These are phyloP conservation scores for Pseudevernia furfuracea DNA, from an alignment of 495 filamentous ascomycete genomes.

Conservation along the genomic window DNA sequence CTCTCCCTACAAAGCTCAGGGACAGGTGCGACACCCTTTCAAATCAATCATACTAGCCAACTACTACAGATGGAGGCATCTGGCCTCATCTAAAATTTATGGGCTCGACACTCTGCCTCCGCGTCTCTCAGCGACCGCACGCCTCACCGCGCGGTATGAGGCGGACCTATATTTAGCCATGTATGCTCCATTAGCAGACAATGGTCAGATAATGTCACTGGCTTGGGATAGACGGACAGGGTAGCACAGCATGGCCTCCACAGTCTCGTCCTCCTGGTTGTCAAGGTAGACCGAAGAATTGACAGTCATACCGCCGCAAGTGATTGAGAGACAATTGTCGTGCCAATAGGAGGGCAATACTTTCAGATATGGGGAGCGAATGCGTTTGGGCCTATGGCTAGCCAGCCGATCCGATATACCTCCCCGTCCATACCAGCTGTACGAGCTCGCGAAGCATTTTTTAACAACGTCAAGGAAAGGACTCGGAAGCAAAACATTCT, in stretches of 20 bases:
- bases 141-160: neutral
- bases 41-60: neutral
- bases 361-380: neutral
- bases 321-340: neutral
- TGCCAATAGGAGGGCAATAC: neutral
- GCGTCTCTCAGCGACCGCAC: neutral
- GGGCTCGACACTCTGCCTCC: neutral
- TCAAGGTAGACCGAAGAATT: neutral
- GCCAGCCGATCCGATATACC: neutral
- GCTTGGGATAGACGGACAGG: neutral
- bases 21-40: neutral
- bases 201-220: neutral
- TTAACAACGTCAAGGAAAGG: neutral
- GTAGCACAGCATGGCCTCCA: neutral
- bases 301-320: neutral
- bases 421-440: neutral
- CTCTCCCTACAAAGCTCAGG: no score
- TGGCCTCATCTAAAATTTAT: neutral
- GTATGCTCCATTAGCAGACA: neutral
- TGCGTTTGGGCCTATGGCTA: neutral
- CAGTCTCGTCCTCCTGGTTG: neutral
- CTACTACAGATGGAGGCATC: neutral
- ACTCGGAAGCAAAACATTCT: neutral
- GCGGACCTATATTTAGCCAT: neutral
- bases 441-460: neutral